Evolutionary conservation across 192 early-diverging fungal species (phyloP), one percentile per base, ranked within the genome.

Genomic region (Coemansia interrupta): DNA sequence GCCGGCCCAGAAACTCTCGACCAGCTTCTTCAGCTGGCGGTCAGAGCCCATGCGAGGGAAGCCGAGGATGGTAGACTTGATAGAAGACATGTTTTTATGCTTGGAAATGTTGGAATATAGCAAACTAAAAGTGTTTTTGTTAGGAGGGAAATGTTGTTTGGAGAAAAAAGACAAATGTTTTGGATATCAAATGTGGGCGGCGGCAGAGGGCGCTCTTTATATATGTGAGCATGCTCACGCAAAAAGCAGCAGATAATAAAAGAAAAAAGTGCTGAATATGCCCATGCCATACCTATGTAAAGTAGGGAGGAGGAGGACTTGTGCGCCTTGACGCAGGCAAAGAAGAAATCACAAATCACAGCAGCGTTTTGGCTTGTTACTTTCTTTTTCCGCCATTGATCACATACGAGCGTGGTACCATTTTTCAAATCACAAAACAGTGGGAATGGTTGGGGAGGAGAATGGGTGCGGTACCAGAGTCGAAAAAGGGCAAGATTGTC

Each of bases 31-130:
- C 64, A 97, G 87, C 78, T 96, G 88, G 60, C 96, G 91, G 78
- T 97, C 89, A 63, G 87, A 89, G 46, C 94, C 94, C 82, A 96
- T 89, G 71, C 92, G 90, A 39, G 93, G 93, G 81, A 94, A 96
- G 54, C 94, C 94, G 52, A 88, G 78, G 30, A 82, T 73, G 32
- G 72, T 78, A 50, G 74, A 78, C 74, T 78, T 78, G 68, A 77
- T 52, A 48, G 65, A 56, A 50, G 58, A 70, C 63, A 73, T 73
- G 56, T 61, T 60, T 70, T 36, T 41, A 36, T 41, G 23, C 43
- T 47, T 47, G 45, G 6, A n/a, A 26, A 19, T 32, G 51, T 32
- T 32, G n/a, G 4, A 19, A 38, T 11, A 11, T 32, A 20, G 15
- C 5, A 7, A 26, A 4, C 4, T 2, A 13, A 32, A 14, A 51